Evolutionary conservation across 352 stramenopile species (phyloP).

Genomic region (Elongisporangium undulatum): DNA sequence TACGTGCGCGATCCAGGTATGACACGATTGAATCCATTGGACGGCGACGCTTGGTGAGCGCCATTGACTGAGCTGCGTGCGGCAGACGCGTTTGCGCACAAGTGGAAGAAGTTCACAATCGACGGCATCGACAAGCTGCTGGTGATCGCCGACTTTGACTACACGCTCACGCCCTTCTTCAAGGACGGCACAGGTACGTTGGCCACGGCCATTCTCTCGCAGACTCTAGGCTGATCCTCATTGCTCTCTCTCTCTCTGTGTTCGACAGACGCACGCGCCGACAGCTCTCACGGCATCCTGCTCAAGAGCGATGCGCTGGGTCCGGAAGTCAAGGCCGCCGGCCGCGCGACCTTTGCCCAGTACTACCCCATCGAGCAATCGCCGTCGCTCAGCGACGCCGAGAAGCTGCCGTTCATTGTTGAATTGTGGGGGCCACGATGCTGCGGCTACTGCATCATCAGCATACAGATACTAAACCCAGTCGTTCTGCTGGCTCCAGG

Average conservation of each 20-base stretch:
- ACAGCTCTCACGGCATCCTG: conserved; percentile 49
- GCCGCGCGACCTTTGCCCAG: conserved; percentile 49
- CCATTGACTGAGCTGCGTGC: too few relatives aligned
- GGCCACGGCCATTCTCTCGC: not conserved
- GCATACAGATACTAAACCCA: not conserved
- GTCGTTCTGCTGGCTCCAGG: conserved; percentile 3
- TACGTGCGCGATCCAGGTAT: conserved; percentile 25
- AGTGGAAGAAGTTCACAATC: conserved; percentile 72
- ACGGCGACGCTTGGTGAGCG: not conserved
- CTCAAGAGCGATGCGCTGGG: conserved; percentile 44
- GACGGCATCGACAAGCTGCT: conserved; percentile 66
- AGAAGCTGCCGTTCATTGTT: conserved; percentile 80
- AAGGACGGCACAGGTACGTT: conserved; percentile 30
- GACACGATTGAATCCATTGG: not conserved
- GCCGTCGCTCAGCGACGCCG: conserved; percentile 43
- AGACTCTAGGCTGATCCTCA: not conserved
- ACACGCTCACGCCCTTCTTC: conserved; percentile 70
- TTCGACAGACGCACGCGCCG: conserved; percentile 31
- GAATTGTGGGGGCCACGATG: conserved; percentile 27
- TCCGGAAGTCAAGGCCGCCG: conserved; percentile 18
- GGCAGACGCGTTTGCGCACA: conserved; percentile 62
- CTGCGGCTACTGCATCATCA: not conserved
- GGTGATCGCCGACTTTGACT: conserved; percentile 83
- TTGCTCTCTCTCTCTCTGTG: not conserved
- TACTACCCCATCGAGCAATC: conserved; percentile 83